A percentile compares a stretch with the other conserved stretches of the same genome.
These are phyloP conservation scores for Prunus davidiana DNA, from an alignment of 306 rosid genomes.

Conservation along the genomic window DNA sequence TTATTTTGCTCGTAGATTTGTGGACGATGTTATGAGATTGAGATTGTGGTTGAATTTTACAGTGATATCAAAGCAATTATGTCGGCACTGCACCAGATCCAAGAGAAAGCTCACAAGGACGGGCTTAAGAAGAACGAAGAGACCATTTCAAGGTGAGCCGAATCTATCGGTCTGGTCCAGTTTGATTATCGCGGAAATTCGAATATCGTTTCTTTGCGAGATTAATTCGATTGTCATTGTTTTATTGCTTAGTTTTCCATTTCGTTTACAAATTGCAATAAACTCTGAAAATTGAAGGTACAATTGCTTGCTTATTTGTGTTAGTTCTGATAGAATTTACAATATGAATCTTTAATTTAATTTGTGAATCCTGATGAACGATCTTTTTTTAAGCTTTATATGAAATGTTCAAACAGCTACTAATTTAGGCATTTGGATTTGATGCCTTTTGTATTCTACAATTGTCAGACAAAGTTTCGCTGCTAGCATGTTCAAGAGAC, in stretches of 20 bases:
- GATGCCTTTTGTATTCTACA: slow-evolving; percentile 1
- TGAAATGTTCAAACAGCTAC: no score
- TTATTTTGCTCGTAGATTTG: neutral
- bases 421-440: neutral
- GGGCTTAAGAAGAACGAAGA: slow-evolving; percentile 96
- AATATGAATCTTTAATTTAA: no score
- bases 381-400: no score
- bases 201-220: neutral
- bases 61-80: slow-evolving; percentile 84
- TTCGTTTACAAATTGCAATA: neutral
- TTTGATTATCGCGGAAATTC: neutral
- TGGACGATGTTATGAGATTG: slow-evolving; percentile 6
- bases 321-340: neutral
- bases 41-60: slow-evolving; percentile 19
- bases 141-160: slow-evolving; percentile 74
- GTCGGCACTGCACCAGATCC: slow-evolving; percentile 76
- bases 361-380: no score
- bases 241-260: neutral
- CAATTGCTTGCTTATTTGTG: neutral
- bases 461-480: slow-evolving; percentile 73
- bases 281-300: neutral
- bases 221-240: neutral
- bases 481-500: no score
- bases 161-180: neutral
- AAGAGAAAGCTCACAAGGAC: slow-evolving; percentile 81